Evolutionary conservation across 371 early-diverging fungal species (phyloP).

Genomic region (Syncephalastrum contaminatum): DNA sequence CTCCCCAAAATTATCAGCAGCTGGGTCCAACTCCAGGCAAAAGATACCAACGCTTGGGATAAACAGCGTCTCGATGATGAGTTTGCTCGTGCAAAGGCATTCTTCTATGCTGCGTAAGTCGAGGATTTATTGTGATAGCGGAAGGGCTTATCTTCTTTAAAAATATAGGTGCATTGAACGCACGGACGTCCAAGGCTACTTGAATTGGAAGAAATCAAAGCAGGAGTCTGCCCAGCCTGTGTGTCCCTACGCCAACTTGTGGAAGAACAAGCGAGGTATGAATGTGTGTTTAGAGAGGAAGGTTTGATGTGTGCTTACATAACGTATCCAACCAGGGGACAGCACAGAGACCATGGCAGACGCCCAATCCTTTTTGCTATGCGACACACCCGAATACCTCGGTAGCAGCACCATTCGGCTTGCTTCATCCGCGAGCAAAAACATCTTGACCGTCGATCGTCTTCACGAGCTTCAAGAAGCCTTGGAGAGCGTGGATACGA

Average conservation of each 20-base stretch:
- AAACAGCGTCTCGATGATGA: constrained; percentile 48
- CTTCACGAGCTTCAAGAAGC: constrained; percentile 16
- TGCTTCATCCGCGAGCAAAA: constrained; percentile 32
- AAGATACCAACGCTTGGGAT: constrained; percentile 28
- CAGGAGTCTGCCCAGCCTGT: constrained; percentile 38
- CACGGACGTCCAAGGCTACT: constrained; percentile 45
- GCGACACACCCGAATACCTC: too few relatives aligned
- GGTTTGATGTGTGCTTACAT: too few relatives aligned
- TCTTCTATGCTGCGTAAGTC: constrained; percentile 51
- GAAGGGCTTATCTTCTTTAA: background rate
- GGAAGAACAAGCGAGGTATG: constrained; percentile 53
- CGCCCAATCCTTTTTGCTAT: too few relatives aligned
- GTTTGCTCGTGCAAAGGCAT: constrained; percentile 51
- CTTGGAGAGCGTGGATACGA: constrained; percentile 10
- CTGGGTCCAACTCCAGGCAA: constrained; percentile 33
- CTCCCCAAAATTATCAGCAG: constrained; percentile 45
- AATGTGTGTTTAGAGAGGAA: too few relatives aligned
- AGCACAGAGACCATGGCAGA: too few relatives aligned
- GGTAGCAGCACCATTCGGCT: constrained; percentile 29
- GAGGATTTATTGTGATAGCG: too few relatives aligned
- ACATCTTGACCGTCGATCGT: constrained; percentile 25
- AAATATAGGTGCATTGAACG: constrained; percentile 40
- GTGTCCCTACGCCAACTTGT: constrained; percentile 62
- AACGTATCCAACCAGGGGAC: too few relatives aligned
- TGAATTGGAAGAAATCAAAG: constrained; percentile 44